Evolutionary conservation across 345 rosid species (phyloP).

Genomic region (Gynandropsis gynandra): DNA sequence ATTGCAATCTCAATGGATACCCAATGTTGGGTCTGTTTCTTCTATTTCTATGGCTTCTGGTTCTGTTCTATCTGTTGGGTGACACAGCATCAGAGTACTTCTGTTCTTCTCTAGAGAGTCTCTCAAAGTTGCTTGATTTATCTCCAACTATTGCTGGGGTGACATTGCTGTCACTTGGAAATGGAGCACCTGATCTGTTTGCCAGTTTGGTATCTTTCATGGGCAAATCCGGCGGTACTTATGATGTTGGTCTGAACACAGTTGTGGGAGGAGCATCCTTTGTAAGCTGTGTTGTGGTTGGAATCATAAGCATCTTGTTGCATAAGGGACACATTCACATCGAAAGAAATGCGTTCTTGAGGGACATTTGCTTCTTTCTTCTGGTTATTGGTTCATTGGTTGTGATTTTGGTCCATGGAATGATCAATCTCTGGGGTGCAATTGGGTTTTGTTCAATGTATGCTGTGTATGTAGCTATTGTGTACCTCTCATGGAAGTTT

Average conservation of each 20-base stretch:
- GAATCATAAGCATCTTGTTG: constrained; percentile 48
- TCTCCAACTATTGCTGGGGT: constrained; percentile 84
- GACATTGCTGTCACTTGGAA: constrained; percentile 76
- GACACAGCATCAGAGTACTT: constrained; percentile 81
- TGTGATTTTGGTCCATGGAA: constrained; percentile 44
- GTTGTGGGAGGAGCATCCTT: constrained; percentile 85
- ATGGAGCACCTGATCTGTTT: constrained; percentile 89
- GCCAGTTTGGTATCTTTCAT: constrained; percentile 83
- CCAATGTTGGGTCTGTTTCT: constrained; percentile 40
- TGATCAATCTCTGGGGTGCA: constrained; percentile 47
- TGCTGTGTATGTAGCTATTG: constrained; percentile 44
- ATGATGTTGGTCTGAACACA: constrained; percentile 65
- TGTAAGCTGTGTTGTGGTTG: constrained; percentile 67
- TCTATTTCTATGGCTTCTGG: constrained; percentile 60
- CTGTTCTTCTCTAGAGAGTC: constrained; percentile 66
- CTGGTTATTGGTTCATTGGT: constrained; percentile 45
- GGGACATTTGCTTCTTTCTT: constrained; percentile 73
- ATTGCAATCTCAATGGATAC: constrained; percentile 47
- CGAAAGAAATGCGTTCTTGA: constrained; percentile 61
- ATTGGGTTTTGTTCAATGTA: constrained; percentile 57
- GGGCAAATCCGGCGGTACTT: constrained; percentile 33
- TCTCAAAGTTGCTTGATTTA: constrained; percentile 60
- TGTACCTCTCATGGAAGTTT: constrained; percentile 37
- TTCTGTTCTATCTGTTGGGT: constrained; percentile 70
- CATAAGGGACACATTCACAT: constrained; percentile 38